These are phyloP conservation scores for Sugiyamaella lignohabitans DNA, from an alignment of 805 yeast species.

Conservation along the genomic window DNA sequence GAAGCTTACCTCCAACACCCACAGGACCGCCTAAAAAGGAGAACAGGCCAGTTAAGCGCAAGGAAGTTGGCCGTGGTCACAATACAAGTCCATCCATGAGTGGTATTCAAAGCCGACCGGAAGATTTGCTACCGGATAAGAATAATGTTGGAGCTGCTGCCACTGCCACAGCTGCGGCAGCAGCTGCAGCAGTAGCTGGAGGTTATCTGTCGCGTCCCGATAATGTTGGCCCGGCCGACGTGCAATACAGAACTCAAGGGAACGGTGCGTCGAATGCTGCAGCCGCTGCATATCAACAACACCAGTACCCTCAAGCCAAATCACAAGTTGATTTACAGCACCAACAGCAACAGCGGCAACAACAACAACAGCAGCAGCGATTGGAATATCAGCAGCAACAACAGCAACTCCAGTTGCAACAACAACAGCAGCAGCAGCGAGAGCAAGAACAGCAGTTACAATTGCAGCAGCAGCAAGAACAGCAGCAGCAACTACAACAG, in stretches of 20 bases:
- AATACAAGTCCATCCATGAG: constrained; percentile 8
- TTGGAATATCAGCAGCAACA: constrained; percentile 17
- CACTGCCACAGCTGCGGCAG: constrained; percentile 1
- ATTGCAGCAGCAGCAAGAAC: constrained; percentile 10
- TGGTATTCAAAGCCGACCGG: neutral
- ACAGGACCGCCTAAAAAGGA: constrained; percentile 24
- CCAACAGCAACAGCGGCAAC: constrained; percentile 24
- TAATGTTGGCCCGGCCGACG: neutral
- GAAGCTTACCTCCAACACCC: constrained; percentile 12
- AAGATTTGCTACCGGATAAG: constrained; percentile 1
- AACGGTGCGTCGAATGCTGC: neutral
- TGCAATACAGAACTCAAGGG: neutral
- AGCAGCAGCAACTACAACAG: constrained; percentile 10
- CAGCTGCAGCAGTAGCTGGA: constrained; percentile 4
- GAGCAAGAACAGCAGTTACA: constrained; percentile 19
- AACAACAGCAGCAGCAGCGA: constrained; percentile 23
- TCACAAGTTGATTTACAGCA: neutral
- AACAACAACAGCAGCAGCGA: constrained; percentile 21
- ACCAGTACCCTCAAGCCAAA: neutral
- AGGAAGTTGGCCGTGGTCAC: constrained; percentile 25
- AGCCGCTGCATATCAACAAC: neutral
- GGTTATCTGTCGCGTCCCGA: neutral
- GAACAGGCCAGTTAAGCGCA: constrained; percentile 21
- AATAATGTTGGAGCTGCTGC: neutral
- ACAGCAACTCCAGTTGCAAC: constrained; percentile 15